These are phyloP conservation scores for Microbotryum intermedium DNA, from an alignment of 1,284 basidiomycete genomes.

Conservation along the genomic window DNA sequence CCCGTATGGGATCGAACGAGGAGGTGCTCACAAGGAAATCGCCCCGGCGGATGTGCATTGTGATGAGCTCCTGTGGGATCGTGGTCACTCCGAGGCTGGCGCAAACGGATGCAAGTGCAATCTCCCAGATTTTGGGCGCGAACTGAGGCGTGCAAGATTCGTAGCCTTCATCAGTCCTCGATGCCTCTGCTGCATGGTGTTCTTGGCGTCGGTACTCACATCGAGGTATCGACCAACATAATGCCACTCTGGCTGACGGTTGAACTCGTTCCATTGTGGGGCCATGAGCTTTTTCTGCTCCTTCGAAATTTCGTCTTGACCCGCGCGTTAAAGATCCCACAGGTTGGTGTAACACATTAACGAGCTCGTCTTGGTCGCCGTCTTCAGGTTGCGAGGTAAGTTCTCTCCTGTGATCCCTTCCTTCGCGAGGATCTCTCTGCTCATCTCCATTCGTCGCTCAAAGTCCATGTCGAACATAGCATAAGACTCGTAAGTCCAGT, in stretches of 20 bases:
- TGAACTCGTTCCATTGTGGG: constrained; percentile 5
- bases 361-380: constrained; percentile 3
- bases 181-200: background rate
- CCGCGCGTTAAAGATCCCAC: constrained; percentile 20
- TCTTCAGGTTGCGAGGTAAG: constrained; percentile 11
- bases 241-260: constrained; percentile 11
- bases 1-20: background rate
- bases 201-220: background rate
- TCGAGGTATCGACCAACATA: constrained; percentile 23
- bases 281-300: constrained; percentile 1
- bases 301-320: constrained; percentile 1
- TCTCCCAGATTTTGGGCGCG: constrained; percentile 19
- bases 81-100: background rate
- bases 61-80: constrained; percentile 47
- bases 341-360: constrained; percentile 22
- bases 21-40: constrained; percentile 46
- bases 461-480: constrained; percentile 16
- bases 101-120: constrained; percentile 6
- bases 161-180: background rate
- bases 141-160: constrained; percentile 4
- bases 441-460: background rate
- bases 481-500: constrained; percentile 10
- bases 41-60: constrained; percentile 54
- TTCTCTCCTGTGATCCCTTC: background rate
- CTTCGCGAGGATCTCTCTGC: constrained; percentile 3